Evolutionary conservation across 225 moss, liverwort and hornwort species (phyloP).

Genomic region (Marchantia paleacea): DNA sequence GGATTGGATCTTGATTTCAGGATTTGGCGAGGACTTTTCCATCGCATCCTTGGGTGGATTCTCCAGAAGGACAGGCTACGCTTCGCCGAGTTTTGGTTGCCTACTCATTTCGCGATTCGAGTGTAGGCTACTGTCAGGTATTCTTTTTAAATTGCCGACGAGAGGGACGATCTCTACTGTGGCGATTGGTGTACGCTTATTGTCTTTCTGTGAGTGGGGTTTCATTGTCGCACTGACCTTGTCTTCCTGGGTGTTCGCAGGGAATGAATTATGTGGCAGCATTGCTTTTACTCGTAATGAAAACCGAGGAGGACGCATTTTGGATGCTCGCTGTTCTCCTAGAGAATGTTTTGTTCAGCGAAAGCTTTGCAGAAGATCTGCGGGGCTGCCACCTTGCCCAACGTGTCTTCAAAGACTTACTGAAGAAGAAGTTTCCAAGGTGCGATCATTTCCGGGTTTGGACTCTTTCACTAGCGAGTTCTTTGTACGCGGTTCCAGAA

Average conservation of each 20-base stretch:
- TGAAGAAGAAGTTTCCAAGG: constrained; percentile 90
- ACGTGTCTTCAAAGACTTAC: constrained; percentile 85
- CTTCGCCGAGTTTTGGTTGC: constrained; percentile 87
- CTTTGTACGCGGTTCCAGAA: background rate
- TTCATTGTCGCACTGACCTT: background rate
- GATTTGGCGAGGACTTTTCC: constrained; percentile 95
- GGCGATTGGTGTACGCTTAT: background rate
- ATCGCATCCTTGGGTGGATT: constrained; percentile 82
- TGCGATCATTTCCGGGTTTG: constrained; percentile 22
- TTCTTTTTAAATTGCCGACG: background rate
- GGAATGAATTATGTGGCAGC: constrained; percentile 97
- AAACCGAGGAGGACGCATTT: constrained; percentile 91
- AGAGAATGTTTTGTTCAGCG: constrained; percentile 84
- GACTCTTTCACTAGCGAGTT: background rate
- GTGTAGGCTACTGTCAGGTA: constrained; percentile 97
- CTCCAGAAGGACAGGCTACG: constrained; percentile 77
- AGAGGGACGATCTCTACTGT: background rate
- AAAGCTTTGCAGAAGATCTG: constrained; percentile 89
- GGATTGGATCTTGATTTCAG: constrained; percentile 32
- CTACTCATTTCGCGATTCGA: constrained; percentile 91
- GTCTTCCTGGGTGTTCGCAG: constrained; percentile 39
- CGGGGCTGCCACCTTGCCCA: constrained; percentile 94
- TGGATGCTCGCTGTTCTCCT: constrained; percentile 93
- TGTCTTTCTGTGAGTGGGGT: background rate
- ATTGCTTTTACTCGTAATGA: constrained; percentile 85